phyloP scores from a whole-genome alignment of 2,329 filamentous ascomycete species.

The Dactylellina parvicollis region DNA sequence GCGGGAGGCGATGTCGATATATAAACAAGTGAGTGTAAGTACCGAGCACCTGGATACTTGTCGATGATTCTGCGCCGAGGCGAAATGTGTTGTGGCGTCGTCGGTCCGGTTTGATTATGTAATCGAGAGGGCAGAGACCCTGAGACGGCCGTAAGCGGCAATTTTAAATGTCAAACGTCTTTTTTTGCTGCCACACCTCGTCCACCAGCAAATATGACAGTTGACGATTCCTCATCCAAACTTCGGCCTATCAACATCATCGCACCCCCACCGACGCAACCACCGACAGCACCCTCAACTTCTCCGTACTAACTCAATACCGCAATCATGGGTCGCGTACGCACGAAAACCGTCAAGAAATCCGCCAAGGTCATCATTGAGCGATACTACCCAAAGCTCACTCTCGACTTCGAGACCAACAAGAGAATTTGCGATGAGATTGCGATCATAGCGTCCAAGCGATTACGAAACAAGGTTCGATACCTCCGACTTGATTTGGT shows the following conservation, averaged over 20 bases:
- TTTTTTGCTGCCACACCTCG: slow-evolving; percentile 35
- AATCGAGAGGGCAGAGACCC: slow-evolving; percentile 46
- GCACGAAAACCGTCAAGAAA: slow-evolving; percentile 79
- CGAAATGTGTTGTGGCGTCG: slow-evolving; percentile 44
- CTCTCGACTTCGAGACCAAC: slow-evolving; percentile 99
- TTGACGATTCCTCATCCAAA: slow-evolving; percentile 21
- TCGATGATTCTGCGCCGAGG: neutral
- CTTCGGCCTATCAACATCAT: slow-evolving; percentile 22
- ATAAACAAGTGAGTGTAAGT: no score
- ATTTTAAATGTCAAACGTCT: slow-evolving; percentile 40
- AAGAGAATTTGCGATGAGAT: slow-evolving; percentile 99
- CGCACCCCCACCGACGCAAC: slow-evolving; percentile 22
- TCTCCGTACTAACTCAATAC: slow-evolving; percentile 34
- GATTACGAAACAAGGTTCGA: slow-evolving; percentile 95
- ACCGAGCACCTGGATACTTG: no score
- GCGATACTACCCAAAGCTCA: slow-evolving; percentile 96
- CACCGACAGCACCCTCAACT: slow-evolving; percentile 18
- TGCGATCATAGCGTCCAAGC: slow-evolving; percentile 98
- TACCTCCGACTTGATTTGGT: neutral
- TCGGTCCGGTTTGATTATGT: slow-evolving; percentile 11
- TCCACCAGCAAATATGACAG: slow-evolving; percentile 25
- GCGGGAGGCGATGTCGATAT: no score
- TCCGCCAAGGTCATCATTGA: slow-evolving; percentile 99
- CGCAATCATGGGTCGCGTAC: slow-evolving; percentile 64
- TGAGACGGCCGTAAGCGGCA: slow-evolving; percentile 28